A percentile compares a stretch with the other conserved stretches of the same genome.
Evolutionary conservation across 305 asterid genomes (phyloP).

Genomic region (Andrographis paniculata): DNA sequence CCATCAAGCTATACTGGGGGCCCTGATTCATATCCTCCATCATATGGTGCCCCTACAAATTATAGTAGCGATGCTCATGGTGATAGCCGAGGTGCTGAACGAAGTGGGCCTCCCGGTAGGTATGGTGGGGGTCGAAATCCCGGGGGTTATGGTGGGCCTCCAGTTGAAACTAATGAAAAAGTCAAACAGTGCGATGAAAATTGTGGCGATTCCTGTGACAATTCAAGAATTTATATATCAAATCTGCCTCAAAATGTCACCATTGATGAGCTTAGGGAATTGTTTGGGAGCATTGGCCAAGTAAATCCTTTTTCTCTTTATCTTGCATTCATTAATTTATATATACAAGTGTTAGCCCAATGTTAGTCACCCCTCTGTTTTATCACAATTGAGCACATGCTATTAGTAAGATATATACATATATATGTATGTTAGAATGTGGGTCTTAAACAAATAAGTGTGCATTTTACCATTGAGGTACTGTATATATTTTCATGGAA

Average conservation of each 20-base stretch:
- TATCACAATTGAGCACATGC: too few relatives aligned
- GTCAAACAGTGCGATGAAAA: conserved; percentile 94
- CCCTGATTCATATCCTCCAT: conserved; percentile 80
- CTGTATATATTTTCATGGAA: neutral
- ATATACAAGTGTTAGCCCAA: conserved; percentile 2
- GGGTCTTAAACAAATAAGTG: too few relatives aligned
- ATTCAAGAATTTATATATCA: conserved; percentile 90
- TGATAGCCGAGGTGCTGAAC: conserved; percentile 61
- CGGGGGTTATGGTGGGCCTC: conserved; percentile 58
- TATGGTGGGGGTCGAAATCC: conserved; percentile 52
- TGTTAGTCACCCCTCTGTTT: too few relatives aligned
- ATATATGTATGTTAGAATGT: neutral
- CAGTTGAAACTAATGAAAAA: conserved; percentile 57
- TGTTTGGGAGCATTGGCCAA: conserved; percentile 99
- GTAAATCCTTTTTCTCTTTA: conserved; percentile 46
- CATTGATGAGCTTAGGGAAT: conserved; percentile 78
- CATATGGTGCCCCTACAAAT: conserved; percentile 73
- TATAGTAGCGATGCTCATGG: conserved; percentile 51
- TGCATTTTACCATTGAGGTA: too few relatives aligned
- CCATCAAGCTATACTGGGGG: conserved; percentile 93
- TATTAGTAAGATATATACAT: neutral
- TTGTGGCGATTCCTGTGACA: conserved; percentile 96
- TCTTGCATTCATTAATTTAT: conserved; percentile 5
- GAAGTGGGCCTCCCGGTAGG: conserved; percentile 63
- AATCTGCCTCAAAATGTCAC: conserved; percentile 98